A percentile compares a stretch with the other conserved stretches of the same genome.
Conservation (phyloP, 2,329 filamentous ascomycete genomes). For the Drechmeria coniospora region DNA sequence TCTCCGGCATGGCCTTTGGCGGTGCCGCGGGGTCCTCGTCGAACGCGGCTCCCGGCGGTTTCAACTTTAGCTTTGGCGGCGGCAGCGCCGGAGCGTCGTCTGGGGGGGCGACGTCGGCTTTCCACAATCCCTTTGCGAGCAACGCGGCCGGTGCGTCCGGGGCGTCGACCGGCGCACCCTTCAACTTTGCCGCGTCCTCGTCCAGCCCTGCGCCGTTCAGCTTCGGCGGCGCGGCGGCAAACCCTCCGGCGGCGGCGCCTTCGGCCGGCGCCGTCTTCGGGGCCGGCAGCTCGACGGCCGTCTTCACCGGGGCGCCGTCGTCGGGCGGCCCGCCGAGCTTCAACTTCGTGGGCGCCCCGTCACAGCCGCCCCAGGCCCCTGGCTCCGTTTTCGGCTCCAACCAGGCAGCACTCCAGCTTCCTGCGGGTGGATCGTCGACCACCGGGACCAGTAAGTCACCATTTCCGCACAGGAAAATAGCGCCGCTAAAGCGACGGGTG, state of each 20-base stretch:
- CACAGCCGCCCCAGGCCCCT: constrained; percentile 13
- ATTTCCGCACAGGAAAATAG: constrained; percentile 25
- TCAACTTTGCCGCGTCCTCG: constrained; percentile 21
- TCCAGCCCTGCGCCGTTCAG: constrained; percentile 19
- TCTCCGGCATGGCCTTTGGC: constrained; percentile 24
- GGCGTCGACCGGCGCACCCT: constrained; percentile 15
- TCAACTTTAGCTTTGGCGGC: constrained; percentile 17
- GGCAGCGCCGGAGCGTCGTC: constrained; percentile 6
- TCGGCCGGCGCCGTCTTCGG: constrained; percentile 11
- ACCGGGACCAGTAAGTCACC: constrained; percentile 31
- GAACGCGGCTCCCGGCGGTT: constrained; percentile 10
- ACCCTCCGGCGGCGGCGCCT: constrained; percentile 9
- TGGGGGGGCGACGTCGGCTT: constrained; percentile 12
- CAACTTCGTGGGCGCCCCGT: constrained; percentile 21
- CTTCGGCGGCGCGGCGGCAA: constrained; percentile 17
- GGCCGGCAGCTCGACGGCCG: constrained; percentile 10
- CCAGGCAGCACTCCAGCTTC: constrained; percentile 23
- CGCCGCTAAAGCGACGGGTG: constrained; percentile 29
- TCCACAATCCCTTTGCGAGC: constrained; percentile 25
- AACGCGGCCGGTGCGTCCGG: constrained; percentile 9
- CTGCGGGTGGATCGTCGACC: constrained; percentile 26
- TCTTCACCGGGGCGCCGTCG: constrained; percentile 17
- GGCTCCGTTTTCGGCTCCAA: constrained; percentile 18
- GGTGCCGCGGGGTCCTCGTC: constrained; percentile 11
- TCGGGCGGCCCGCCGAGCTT: constrained; percentile 18